Base-by-base conservation (phyloP, 1,139 yeast genomes). In the Kodamaea anthophila region DNA sequence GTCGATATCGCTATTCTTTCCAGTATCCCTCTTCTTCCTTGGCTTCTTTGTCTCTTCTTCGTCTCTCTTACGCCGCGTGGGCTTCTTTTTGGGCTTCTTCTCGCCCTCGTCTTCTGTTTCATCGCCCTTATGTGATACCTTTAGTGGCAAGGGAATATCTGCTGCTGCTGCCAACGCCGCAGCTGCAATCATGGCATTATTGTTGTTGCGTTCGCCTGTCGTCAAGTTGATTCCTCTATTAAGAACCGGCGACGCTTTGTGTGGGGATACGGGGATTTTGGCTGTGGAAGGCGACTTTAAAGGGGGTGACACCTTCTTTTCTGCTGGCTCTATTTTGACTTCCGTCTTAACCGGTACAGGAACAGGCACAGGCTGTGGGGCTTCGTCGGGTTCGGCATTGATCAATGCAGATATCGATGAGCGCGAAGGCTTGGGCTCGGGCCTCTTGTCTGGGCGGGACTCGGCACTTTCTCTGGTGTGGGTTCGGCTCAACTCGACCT, bases 101-200 rank as follows among this genome's bases (percentile, higher is more conserved):
- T 47, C 50, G 18, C 31, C 33, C 29, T 47, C 53, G 23, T 43
- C 47, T 1, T 44, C 39, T 24, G 40, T 25, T 11, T 39, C 40
- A 16, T 41, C 18, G 9, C 9, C 18, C 9, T 9, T 16, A 6
- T 16, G 6, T 16, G 18, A 9, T 5, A 21, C 32, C 24, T 55
- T 44, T 34, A 74, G 52, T 0, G 82, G 82, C 21, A 77, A 46
- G 1, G 84, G 84, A 5, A 71, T 66, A 28, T 75, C 82, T 5
- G 83, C 83, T 1, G 84, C 85, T 0, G 79, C 83, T 1, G 84
- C 83, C 30, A 77, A 58, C 0, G 84, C 84, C 7, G 83, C 84
- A 2, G 84, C 84, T 0, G 84, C 85, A 15, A 77, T 75, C 36
- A 66, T 64, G 1, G 80, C 82, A 44, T 74, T 75, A 36, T 59